Evolutionary conservation across 2,329 filamentous ascomycete species (phyloP), one percentile per base, ranked within the genome.

Genomic region (Sporothrix brunneoviolacea): DNA sequence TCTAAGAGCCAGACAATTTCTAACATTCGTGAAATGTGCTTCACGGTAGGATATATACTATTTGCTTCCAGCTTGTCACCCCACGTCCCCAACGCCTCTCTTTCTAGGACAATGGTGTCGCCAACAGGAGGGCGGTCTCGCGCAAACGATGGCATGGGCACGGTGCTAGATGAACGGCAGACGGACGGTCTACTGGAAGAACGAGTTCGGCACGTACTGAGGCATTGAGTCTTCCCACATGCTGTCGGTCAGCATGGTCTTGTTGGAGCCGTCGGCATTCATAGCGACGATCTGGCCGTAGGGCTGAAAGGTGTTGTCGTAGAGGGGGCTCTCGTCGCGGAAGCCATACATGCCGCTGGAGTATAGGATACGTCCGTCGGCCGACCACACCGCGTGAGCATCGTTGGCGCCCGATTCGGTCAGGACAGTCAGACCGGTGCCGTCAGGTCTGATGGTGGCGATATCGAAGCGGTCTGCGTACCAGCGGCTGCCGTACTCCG

Each of bases 221-320:
- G 43, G 43, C 32, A 46, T 46, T 4, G 43, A 46, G 32, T 46
- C 43, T 21, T 46, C 43, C 33, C 43, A 46, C 43, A 46, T 27
- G 18, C 19, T 46, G 43, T 46, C 43, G 15, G 43, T 28, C 21
- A 46, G 15, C 13, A 37, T 24, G 13, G 19, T 30, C 43, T 46
- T 46, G n/a, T 46, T 46, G 43, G 32, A 36, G 32, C 43, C 43
- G 32, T 46, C 43, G 4, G 43, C 30, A 32, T 46, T 22, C 43
- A 46, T 46, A 32, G 43, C 32, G 32, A 46, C 37, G 19, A 46
- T 35, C 43, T 46, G 43, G 12, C 43, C 43, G 21, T 46, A 46
- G 4, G 21, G 43, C 43, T 46, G 43, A 16, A 47, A 32, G 1
- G 44, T 47, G 21, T 38, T 18, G 44, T 46, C 43, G 13, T 41